Evolutionary conservation across 2,329 filamentous ascomycete species (phyloP).

Genomic region (Pyrenochaeta sp.): DNA sequence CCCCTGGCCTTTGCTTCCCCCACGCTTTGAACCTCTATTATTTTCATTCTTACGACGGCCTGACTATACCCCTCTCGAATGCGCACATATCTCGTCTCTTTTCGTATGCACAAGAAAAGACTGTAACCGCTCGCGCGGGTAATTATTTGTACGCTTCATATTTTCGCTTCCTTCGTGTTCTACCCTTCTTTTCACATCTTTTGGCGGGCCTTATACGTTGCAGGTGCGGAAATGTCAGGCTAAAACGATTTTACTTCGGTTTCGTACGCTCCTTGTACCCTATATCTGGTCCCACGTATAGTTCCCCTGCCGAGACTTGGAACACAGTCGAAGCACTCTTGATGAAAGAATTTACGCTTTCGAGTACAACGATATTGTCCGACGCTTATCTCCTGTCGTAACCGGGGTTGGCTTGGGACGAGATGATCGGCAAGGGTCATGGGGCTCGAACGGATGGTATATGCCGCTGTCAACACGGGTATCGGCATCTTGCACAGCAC

Average conservation of each 20-base stretch:
- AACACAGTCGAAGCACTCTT: slow-evolving; percentile 10
- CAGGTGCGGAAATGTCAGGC: slow-evolving; percentile 10
- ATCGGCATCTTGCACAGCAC: slow-evolving; percentile 8
- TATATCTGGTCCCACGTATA: slow-evolving; percentile 28
- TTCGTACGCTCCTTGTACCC: slow-evolving; percentile 23
- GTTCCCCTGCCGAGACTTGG: slow-evolving; percentile 21
- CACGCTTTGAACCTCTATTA: slow-evolving; percentile 19
- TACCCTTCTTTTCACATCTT: slow-evolving; percentile 8
- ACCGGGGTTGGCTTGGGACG: neutral
- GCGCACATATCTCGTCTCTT: slow-evolving; percentile 24
- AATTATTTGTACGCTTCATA: slow-evolving; percentile 40
- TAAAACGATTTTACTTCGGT: slow-evolving; percentile 21
- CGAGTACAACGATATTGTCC: slow-evolving; percentile 4
- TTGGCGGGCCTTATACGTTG: slow-evolving; percentile 12
- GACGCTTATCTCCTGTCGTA: slow-evolving; percentile 7
- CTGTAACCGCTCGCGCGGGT: slow-evolving; percentile 54
- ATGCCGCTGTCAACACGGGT: slow-evolving; percentile 17
- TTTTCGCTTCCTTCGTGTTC: slow-evolving; percentile 15
- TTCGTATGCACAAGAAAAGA: slow-evolving; percentile 44
- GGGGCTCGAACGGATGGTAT: slow-evolving; percentile 24
- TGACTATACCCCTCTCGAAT: slow-evolving; percentile 42
- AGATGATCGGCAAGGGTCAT: slow-evolving; percentile 12
- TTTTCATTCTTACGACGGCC: slow-evolving; percentile 31
- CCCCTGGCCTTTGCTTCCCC: slow-evolving; percentile 12
- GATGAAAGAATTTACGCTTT: slow-evolving; percentile 18